Evolutionary conservation across 2,329 filamentous ascomycete species (phyloP).

Genomic region (Colletotrichum spinosum): DNA sequence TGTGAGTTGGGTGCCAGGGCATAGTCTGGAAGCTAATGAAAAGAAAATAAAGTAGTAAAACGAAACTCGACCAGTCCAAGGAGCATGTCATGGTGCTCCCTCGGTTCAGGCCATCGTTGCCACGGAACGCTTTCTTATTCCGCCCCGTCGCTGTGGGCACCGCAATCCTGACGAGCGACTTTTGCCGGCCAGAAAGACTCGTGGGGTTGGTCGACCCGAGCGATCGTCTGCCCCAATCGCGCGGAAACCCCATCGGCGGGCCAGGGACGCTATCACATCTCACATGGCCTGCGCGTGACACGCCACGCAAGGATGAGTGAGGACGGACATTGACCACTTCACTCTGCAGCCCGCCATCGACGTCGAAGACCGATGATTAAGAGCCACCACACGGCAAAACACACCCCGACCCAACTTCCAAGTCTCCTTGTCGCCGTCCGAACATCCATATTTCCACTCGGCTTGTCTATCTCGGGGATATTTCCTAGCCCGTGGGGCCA

Average conservation of each 20-base stretch:
- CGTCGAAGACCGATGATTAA: too few relatives aligned
- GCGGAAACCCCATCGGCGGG: conserved; percentile 25
- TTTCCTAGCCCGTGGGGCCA: too few relatives aligned
- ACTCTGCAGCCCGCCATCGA: too few relatives aligned
- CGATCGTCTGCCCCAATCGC: conserved; percentile 32
- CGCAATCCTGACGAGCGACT: background rate
- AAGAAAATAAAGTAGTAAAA: conserved; percentile 1
- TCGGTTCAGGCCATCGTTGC: conserved; percentile 30
- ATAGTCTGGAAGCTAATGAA: background rate
- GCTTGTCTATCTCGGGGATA: too few relatives aligned
- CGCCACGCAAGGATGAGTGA: conserved; percentile 15
- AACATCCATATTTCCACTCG: too few relatives aligned
- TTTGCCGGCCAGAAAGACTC: background rate
- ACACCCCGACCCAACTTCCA: background rate
- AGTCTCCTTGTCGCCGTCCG: background rate
- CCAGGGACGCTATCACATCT: conserved; percentile 22
- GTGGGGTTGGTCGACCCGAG: conserved; percentile 27
- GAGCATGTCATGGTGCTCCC: conserved; percentile 6
- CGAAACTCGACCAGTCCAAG: conserved; percentile 9
- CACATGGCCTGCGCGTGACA: conserved; percentile 23
- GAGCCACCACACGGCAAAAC: background rate
- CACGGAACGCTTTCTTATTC: conserved; percentile 24
- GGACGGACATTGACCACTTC: too few relatives aligned
- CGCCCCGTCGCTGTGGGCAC: conserved; percentile 22
- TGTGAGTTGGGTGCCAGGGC: background rate